Percentiles rank a stretch among this genome's conserved stretches.
Conservation (phyloP, 495 filamentous ascomycete species). For the Stereocaulon alpinum region DNA sequence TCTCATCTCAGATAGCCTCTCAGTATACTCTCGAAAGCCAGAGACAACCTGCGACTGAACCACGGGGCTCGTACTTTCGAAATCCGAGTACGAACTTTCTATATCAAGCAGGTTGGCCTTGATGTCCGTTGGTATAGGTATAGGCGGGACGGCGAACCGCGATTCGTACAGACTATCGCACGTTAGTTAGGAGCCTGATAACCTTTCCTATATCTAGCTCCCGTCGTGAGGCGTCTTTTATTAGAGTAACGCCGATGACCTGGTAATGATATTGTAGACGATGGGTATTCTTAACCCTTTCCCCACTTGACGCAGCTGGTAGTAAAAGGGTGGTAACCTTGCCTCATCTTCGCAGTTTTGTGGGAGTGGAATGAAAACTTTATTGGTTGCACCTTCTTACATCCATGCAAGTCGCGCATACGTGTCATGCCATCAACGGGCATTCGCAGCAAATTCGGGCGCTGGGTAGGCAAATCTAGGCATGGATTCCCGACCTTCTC, state of each 20-base stretch:
- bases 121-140: constrained; percentile 17
- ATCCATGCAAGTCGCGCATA: no score
- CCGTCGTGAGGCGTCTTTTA: constrained; percentile 19
- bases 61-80: constrained; percentile 17
- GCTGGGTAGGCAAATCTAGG: no score
- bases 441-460: no score
- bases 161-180: constrained; percentile 22
- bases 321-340: no score
- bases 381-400: no score
- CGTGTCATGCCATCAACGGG: no score
- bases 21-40: constrained; percentile 22
- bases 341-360: no score
- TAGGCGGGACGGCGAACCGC: constrained; percentile 17
- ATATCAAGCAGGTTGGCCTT: constrained; percentile 22
- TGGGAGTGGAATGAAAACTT: no score
- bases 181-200: constrained; percentile 20
- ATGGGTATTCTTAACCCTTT: no score
- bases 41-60: constrained; percentile 17
- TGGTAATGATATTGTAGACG: no score
- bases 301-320: no score
- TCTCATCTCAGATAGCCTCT: constrained; percentile 14
- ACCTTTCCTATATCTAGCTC: constrained; percentile 23
- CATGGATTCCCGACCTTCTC: no score
- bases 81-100: constrained; percentile 23
- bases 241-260: constrained; percentile 20